Evolutionary conservation across 108 stramenopile species (phyloP), one percentile per base, ranked within the genome.

Genomic region (Cyclotella distinguenda): DNA sequence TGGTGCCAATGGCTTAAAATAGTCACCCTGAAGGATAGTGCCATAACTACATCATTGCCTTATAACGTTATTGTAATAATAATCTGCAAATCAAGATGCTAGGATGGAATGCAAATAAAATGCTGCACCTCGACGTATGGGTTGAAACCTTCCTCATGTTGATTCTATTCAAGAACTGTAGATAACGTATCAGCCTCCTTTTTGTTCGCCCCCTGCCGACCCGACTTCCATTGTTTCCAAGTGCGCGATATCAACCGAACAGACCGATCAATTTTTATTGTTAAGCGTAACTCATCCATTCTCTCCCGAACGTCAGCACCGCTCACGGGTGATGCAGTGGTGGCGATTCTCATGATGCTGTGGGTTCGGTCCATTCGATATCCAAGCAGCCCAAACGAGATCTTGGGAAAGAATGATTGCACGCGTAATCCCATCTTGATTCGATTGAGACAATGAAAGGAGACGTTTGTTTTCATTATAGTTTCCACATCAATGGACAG

Each of bases 281-380:
- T 55, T 15, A 89, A 55, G 16, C 74, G 55, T 23, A 89, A 58
- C 26, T 78, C 83, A 18, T 72, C 69, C 73, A 89, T 92, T 16
- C 81, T 74, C 18, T 89, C 75, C 1, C 88, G 70, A 38, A 80
- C 74, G 54, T 80, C 74, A 15, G 79, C 79, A n/a, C 79, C 79
- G 33, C 52, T 56, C 0, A 80, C 74, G 6, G 79, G 79, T 19
- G 70, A 72, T 21, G 79, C 80, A 10, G 80, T 81, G 0, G 75
- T 77, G 19, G 80, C 75, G 57, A 77, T 62, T 22, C 80, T 56
- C 75, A 77, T 77, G 21, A 81, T 81, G 21, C 60, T 69, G 36
- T 80, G 79, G 12, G 80, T 81, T n/a, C 80, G 18, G 53, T 81
- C 80, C 52, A 64, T 66, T 48, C 76, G 45, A 40, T 81, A 81